These are phyloP conservation scores for Sphaerobolus stellatus DNA, from an alignment of 1,284 basidiomycete genomes.

Conservation along the genomic window DNA sequence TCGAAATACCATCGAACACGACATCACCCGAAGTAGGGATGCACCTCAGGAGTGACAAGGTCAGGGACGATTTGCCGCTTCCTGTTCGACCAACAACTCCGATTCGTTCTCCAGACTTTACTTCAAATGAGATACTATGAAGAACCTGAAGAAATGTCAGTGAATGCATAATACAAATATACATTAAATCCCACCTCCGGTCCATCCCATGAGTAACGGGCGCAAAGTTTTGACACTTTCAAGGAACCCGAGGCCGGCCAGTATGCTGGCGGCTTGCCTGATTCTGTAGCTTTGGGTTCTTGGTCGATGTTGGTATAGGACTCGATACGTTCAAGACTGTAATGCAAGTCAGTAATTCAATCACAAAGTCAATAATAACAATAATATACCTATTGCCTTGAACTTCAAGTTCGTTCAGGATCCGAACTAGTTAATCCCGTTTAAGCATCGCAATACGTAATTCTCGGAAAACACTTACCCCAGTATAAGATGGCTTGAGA, in stretches of 20 bases:
- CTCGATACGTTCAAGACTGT: conserved; percentile 72
- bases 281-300: conserved; percentile 52
- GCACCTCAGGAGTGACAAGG: conserved; percentile 39
- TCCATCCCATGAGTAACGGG: conserved; percentile 48
- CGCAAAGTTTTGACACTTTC: conserved; percentile 59
- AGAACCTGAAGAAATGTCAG: conserved; percentile 27
- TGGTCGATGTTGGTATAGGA: conserved; percentile 72
- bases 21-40: conserved; percentile 40
- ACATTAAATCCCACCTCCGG: conserved; percentile 22
- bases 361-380: conserved; percentile 21
- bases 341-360: conserved; percentile 29
- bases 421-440: conserved; percentile 32
- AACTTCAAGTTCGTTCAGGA: conserved; percentile 60
- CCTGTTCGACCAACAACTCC: conserved; percentile 43
- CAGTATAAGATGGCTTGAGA: conserved; percentile 7
- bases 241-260: conserved; percentile 77
- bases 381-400: conserved; percentile 47
- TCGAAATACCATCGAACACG: conserved; percentile 29
- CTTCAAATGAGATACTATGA: conserved; percentile 34
- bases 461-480: background rate
- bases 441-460: background rate
- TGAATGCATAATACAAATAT: background rate
- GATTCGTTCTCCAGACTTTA: conserved; percentile 40
- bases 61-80: conserved; percentile 40
- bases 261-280: conserved; percentile 66